Evolutionary conservation across 2,329 filamentous ascomycete genomes (phyloP).

Genomic region (Elsinoe necatrix): DNA sequence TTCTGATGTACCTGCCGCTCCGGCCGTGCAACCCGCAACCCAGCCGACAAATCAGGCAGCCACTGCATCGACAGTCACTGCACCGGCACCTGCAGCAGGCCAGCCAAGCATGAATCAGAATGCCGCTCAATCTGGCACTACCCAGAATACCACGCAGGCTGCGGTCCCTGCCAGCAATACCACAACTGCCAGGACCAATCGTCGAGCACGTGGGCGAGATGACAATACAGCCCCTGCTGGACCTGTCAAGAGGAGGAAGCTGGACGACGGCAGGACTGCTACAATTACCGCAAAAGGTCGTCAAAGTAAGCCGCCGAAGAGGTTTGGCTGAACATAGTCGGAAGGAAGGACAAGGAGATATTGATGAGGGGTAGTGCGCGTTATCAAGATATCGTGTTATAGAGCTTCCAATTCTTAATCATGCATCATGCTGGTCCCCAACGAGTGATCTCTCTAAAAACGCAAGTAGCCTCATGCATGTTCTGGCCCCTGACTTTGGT

Average conservation of each 20-base stretch:
- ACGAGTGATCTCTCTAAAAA: too few species aligned
- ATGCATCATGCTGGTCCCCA: too few species aligned
- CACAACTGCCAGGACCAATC: not conserved
- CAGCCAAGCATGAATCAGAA: too few species aligned
- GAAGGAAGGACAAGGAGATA: not conserved
- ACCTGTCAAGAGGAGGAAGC: not conserved
- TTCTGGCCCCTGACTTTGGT: not conserved
- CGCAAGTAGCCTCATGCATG: not conserved
- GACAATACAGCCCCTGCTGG: not conserved
- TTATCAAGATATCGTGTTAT: too few species aligned
- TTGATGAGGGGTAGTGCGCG: too few species aligned
- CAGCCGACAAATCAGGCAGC: not conserved
- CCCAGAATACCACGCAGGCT: too few species aligned
- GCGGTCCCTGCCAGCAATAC: not conserved
- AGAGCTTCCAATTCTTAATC: too few species aligned
- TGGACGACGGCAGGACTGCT: not conserved
- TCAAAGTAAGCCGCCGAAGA: not conserved
- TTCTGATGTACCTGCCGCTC: too few species aligned
- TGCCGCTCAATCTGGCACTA: too few species aligned
- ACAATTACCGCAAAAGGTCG: not conserved
- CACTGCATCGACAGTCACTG: not conserved
- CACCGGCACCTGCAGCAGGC: too few species aligned
- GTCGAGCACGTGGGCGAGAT: not conserved
- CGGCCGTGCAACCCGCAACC: too few species aligned
- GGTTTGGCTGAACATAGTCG: not conserved